Evolutionary conservation across 2,329 filamentous ascomycete species (phyloP).

Genomic region (Colletotrichum euphorbiae): DNA sequence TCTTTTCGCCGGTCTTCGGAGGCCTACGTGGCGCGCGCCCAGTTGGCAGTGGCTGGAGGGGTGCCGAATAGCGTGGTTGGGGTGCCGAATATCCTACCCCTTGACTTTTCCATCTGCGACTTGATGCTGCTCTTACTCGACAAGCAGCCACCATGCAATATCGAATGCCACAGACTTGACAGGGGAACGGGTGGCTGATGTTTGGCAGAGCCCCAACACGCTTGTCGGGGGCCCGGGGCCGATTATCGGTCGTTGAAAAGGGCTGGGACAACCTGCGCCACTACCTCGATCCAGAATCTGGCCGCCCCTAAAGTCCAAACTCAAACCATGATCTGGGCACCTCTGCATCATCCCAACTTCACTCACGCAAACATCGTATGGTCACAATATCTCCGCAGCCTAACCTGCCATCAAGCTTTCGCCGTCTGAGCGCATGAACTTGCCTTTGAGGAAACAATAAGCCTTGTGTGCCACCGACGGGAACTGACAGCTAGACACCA

Average conservation of each 20-base stretch:
- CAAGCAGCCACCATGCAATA: not conserved
- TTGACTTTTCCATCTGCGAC: slow-evolving; percentile 17
- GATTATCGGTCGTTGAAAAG: not conserved
- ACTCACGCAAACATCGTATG: not conserved
- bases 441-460: not conserved
- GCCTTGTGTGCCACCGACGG: not conserved
- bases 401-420: not conserved
- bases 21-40: too few relatives aligned
- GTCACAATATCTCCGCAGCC: not conserved
- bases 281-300: not conserved
- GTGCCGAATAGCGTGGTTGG: too few relatives aligned
- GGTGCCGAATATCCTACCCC: too few relatives aligned
- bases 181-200: not conserved
- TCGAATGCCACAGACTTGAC: not conserved
- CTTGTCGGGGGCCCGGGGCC: slow-evolving; percentile 2
- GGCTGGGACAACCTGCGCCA: not conserved
- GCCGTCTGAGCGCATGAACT: not conserved
- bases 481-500: slow-evolving; percentile 2
- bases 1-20: too few relatives aligned
- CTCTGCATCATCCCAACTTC: not conserved
- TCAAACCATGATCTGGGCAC: not conserved
- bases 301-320: not conserved
- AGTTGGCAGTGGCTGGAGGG: too few relatives aligned
- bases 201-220: not conserved
- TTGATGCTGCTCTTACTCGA: not conserved